A percentile compares a stretch with the other conserved stretches of the same genome.
These are phyloP conservation scores for Cladobotryum mycophilum DNA, from an alignment of 2,329 filamentous ascomycete genomes.

Conservation along the genomic window DNA sequence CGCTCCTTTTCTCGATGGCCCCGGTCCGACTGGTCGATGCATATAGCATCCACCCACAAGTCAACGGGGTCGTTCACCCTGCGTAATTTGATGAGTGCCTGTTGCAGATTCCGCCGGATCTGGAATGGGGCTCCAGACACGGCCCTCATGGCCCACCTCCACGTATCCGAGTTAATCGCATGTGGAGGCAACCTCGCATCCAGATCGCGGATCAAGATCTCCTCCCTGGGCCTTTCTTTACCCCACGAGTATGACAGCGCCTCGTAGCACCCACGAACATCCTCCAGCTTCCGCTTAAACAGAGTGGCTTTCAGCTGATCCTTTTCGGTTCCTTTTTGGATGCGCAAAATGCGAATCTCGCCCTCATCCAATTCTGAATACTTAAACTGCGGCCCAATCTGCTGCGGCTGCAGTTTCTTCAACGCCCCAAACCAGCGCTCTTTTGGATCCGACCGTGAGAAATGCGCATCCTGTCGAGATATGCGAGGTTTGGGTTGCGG, in stretches of 20 bases:
- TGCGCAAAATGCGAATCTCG: too few relatives aligned
- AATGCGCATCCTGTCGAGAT: too few relatives aligned
- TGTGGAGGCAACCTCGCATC: not conserved
- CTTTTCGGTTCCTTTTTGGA: too few relatives aligned
- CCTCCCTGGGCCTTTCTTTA: not conserved
- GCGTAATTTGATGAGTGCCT: not conserved
- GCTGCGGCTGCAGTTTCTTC: too few relatives aligned
- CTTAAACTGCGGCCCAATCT: too few relatives aligned
- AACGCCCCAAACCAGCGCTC: too few relatives aligned
- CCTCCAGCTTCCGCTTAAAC: conserved; percentile 1
- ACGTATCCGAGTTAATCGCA: not conserved
- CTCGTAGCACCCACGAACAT: not conserved
- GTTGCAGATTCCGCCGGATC: too few relatives aligned
- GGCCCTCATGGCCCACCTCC: too few relatives aligned
- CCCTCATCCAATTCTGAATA: too few relatives aligned
- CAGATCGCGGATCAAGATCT: conserved; percentile 1
- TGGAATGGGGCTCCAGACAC: too few relatives aligned
- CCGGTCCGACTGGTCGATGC: conserved; percentile 12
- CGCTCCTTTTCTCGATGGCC: not conserved
- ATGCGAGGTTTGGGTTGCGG: too few relatives aligned
- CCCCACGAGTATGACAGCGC: conserved; percentile 1
- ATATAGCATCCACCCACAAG: conserved; percentile 15
- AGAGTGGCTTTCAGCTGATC: not conserved
- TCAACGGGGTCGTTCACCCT: not conserved
- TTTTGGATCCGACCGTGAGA: too few relatives aligned